A percentile compares a stretch with the other conserved stretches of the same genome.
These are phyloP conservation scores for Melanopsichium pennsylvanicum DNA, from an alignment of 1,284 basidiomycete species.

Conservation along the genomic window DNA sequence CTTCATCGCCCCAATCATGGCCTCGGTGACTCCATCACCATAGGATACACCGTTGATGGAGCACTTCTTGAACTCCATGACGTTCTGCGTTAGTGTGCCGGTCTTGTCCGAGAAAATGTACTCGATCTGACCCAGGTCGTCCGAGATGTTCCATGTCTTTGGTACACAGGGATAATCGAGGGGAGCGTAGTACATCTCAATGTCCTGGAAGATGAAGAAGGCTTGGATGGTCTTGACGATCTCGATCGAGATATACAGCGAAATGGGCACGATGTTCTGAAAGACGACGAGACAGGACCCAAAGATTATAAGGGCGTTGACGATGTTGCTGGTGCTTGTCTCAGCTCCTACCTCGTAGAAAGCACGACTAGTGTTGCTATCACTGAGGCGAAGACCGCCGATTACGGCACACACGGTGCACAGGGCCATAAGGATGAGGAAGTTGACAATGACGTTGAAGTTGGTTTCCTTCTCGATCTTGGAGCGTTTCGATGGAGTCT, in stretches of 20 bases:
- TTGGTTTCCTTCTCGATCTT: slow-evolving; percentile 99
- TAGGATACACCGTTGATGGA: slow-evolving; percentile 84
- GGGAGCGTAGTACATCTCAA: slow-evolving; percentile 93
- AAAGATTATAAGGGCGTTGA: slow-evolving; percentile 88
- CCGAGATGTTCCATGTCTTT: slow-evolving; percentile 98
- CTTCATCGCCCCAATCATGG: slow-evolving; percentile 87
- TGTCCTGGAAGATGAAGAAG: slow-evolving; percentile 91
- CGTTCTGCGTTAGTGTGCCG: slow-evolving; percentile 70
- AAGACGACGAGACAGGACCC: slow-evolving; percentile 80
- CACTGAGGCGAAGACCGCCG: slow-evolving; percentile 77
- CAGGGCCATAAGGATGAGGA: slow-evolving; percentile 79
- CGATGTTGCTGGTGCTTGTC: slow-evolving; percentile 68
- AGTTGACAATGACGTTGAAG: slow-evolving; percentile 96
- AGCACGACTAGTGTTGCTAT: slow-evolving; percentile 74
- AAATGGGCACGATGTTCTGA: slow-evolving; percentile 97
- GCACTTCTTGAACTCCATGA: slow-evolving; percentile 99
- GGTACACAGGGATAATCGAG: slow-evolving; percentile 85
- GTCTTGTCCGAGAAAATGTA: slow-evolving; percentile 95
- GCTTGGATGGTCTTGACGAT: slow-evolving; percentile 98
- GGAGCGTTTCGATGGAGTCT: slow-evolving; percentile 79
- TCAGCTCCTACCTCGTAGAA: slow-evolving; percentile 69
- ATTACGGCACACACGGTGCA: slow-evolving; percentile 77
- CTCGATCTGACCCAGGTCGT: slow-evolving; percentile 96
- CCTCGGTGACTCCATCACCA: slow-evolving; percentile 93
- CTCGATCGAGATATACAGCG: slow-evolving; percentile 96